A percentile compares a stretch with the other conserved stretches of the same genome.
Conservation (phyloP, 78 protist genomes). For the Tieghemostelium lacteum region DNA sequence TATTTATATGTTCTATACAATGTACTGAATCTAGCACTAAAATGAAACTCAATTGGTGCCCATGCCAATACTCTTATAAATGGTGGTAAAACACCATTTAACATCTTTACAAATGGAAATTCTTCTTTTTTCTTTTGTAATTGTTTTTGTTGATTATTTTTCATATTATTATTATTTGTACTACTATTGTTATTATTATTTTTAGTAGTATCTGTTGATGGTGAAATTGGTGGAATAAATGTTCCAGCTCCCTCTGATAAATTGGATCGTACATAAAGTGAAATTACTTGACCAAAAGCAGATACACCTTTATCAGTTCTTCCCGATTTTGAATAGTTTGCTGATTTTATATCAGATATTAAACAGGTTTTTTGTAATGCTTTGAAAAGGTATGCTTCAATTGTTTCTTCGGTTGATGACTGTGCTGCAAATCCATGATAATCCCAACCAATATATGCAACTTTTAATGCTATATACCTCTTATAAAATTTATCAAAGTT, state of each 20-base stretch:
- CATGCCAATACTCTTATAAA: constrained; percentile 55
- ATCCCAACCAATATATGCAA: constrained; percentile 71
- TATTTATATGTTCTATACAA: constrained; percentile 71
- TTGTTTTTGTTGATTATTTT: background rate
- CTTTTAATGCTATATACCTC: constrained; percentile 64
- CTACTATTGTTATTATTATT: background rate
- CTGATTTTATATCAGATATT: constrained; percentile 40
- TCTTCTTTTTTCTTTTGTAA: constrained; percentile 7
- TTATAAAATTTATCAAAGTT: constrained; percentile 51
- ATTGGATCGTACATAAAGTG: constrained; percentile 78
- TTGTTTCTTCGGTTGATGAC: constrained; percentile 56
- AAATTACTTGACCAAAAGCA: constrained; percentile 76
- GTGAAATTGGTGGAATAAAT: constrained; percentile 3
- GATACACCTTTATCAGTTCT: constrained; percentile 84
- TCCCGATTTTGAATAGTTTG: constrained; percentile 78
- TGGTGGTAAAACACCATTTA: constrained; percentile 68
- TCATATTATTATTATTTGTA: constrained; percentile 1
- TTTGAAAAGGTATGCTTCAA: constrained; percentile 54
- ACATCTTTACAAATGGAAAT: constrained; percentile 64
- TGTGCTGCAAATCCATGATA: constrained; percentile 79
- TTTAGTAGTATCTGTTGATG: constrained; percentile 3
- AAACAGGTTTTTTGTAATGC: constrained; percentile 64
- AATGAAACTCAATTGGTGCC: constrained; percentile 67
- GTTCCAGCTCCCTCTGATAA: constrained; percentile 46
- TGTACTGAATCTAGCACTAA: constrained; percentile 76